Conservation (phyloP, 1,284 basidiomycete genomes). For the Fomes fomentarius region DNA sequence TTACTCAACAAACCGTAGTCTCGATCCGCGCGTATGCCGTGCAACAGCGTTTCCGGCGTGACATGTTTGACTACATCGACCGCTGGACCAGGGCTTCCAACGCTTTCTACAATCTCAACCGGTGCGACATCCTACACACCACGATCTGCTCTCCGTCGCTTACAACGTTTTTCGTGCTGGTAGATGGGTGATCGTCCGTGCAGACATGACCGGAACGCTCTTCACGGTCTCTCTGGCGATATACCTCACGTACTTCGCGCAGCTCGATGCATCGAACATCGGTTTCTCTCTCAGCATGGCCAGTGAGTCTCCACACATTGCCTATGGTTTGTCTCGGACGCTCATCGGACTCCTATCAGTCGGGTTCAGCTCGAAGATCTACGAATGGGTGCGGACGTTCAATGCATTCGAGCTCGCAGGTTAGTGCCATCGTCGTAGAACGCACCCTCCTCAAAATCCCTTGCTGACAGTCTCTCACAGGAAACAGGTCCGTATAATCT, state of each 20-base stretch:
- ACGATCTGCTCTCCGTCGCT: not conserved
- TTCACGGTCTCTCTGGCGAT: conserved; percentile 55
- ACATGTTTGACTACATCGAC: conserved; percentile 48
- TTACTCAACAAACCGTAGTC: conserved; percentile 34
- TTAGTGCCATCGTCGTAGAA: conserved; percentile 23
- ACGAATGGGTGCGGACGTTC: conserved; percentile 53
- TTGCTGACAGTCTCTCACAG: conserved; percentile 24
- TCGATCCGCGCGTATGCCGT: conserved; percentile 61
- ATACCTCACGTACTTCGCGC: conserved; percentile 50
- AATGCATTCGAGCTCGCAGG: conserved; percentile 64
- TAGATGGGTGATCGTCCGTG: conserved; percentile 59
- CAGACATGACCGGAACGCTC: conserved; percentile 50
- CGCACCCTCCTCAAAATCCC: too few species aligned
- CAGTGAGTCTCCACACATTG: conserved; percentile 28
- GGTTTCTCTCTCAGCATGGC: conserved; percentile 55
- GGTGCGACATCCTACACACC: too few species aligned
- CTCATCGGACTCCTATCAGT: conserved; percentile 33
- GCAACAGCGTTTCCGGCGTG: conserved; percentile 43
- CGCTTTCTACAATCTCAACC: conserved; percentile 54
- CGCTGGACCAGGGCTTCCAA: conserved; percentile 46
- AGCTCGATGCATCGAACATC: conserved; percentile 45
- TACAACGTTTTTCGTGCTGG: not conserved
- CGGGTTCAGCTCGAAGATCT: conserved; percentile 56
- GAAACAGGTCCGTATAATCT: conserved; percentile 49
- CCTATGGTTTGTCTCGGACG: too few species aligned